Evolutionary conservation across 306 rosid species (phyloP).

Genomic region (Quercus cerris): DNA sequence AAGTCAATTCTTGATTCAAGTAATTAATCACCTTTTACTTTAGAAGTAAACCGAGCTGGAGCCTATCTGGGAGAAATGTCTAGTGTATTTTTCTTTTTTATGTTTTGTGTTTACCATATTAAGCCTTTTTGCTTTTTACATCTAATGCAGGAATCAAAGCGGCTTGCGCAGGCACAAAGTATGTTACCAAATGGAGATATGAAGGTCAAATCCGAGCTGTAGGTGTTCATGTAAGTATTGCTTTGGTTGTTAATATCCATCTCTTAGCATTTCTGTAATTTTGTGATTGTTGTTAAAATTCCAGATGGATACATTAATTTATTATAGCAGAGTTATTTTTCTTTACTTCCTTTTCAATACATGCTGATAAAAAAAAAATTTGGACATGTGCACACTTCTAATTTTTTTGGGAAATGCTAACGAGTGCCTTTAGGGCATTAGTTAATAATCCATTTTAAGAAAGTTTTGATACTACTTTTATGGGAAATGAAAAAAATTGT

Average conservation of each 20-base stretch:
- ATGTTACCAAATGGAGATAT: slow-evolving; percentile 76
- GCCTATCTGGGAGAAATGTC: background rate
- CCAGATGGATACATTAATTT: background rate
- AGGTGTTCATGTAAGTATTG: slow-evolving; percentile 9
- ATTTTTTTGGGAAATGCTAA: background rate
- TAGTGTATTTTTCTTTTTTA: background rate
- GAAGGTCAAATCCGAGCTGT: slow-evolving; percentile 71
- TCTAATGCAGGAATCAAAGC: slow-evolving; percentile 67
- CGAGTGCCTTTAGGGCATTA: no score
- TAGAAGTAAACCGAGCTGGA: background rate
- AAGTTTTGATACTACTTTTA: no score
- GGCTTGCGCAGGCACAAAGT: slow-evolving; percentile 71
- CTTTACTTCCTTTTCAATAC: background rate
- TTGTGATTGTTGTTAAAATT: slow-evolving; percentile 2
- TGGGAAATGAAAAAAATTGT: no score
- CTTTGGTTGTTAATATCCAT: slow-evolving; percentile 6
- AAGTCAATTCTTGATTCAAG: background rate
- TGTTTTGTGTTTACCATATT: background rate
- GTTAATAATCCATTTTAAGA: no score
- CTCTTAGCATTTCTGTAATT: background rate
- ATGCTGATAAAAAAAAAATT: background rate
- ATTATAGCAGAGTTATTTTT: background rate
- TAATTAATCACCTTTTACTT: background rate
- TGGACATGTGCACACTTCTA: background rate
- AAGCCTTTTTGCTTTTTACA: slow-evolving; percentile 12